Base-by-base conservation (phyloP, 108 stramenopile genomes). In the Stephanodiscus minutulus region DNA sequence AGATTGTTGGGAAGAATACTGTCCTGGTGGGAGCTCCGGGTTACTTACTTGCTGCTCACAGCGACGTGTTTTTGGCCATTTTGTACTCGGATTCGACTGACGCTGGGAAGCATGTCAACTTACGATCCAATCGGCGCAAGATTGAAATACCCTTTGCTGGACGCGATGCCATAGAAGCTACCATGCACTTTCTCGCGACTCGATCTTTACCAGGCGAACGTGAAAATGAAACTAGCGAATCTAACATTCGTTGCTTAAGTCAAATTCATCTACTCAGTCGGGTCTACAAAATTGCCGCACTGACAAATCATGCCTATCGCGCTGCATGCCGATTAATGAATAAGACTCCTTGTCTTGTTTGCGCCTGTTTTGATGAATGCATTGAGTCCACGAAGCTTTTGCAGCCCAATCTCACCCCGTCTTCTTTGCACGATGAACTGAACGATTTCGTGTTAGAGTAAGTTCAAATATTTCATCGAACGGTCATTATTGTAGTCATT, bases 331-430 rank as follows among this genome's bases (percentile, higher is more conserved):
- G 61, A 20, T 44, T 73, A 28, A 56, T 73, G n/a, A 73, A 73
- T 57, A 70, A 70, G 43, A 35, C 9, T 29, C 24, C 54, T 8
- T 27, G 31, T 13, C 27, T 64, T 21, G 52, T 31, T 13, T 64
- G 62, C 54, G 72, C 55, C 6, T 53, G 44, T 22, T 73, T 73
- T 57, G 72, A 73, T 64, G 72, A 73, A 39, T 43, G 62, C 15
- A 64, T 8, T 15, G 62, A 25, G 56, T 57, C 49, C 8, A 54
- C 52, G 25, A 53, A 25, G 52, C 52, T 24, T 24, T 21, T 53
- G 52, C 25, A 8, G 22, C 20, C 52, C 9, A 0, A 27, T 24
- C 25, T 27, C 9, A 25, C 25, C 8, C 22, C 12, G 52, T 13
- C 52, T 53, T 53, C 52, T 53, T 53, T 22, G 52, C 22, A 0